phyloP scores from a whole-genome alignment of 345 rosid species.

The Salix arbutifolia region DNA sequence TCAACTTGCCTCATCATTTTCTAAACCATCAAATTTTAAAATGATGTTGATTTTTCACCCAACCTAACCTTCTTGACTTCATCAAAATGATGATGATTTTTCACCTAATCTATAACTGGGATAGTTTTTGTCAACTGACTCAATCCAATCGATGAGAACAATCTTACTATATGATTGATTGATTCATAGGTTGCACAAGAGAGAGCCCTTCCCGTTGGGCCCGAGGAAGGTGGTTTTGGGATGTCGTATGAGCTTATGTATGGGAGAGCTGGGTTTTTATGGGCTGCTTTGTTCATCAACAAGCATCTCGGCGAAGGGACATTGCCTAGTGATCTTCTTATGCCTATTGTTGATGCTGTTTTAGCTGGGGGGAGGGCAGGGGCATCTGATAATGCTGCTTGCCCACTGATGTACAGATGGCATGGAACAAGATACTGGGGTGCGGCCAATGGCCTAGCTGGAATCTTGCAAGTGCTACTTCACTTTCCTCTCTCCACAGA shows the following conservation, averaged over 20 bases:
- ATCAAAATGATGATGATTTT: neutral
- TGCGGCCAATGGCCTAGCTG: constrained; percentile 86
- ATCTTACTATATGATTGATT: neutral
- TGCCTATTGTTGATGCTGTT: constrained; percentile 69
- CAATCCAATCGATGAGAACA: neutral
- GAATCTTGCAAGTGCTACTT: constrained; percentile 73
- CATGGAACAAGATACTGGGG: constrained; percentile 95
- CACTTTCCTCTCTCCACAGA: constrained; percentile 63
- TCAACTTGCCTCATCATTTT: neutral
- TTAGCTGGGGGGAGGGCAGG: constrained; percentile 88
- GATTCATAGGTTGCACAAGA: constrained; percentile 61
- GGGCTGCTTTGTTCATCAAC: constrained; percentile 78
- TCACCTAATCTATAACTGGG: neutral
- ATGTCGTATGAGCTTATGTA: constrained; percentile 91
- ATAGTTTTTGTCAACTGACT: neutral
- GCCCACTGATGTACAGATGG: constrained; percentile 90
- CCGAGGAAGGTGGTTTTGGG: constrained; percentile 92
- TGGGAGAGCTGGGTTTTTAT: constrained; percentile 91
- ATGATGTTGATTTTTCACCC: neutral
- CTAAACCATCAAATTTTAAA: neutral
- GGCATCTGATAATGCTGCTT: constrained; percentile 57
- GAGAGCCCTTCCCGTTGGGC: constrained; percentile 79
- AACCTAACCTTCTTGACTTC: neutral
- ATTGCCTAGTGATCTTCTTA: constrained; percentile 43
- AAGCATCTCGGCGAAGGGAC: constrained; percentile 58